Evolutionary conservation across 2,329 filamentous ascomycete species (phyloP).

Genomic region (Helicocarpus griseus): DNA sequence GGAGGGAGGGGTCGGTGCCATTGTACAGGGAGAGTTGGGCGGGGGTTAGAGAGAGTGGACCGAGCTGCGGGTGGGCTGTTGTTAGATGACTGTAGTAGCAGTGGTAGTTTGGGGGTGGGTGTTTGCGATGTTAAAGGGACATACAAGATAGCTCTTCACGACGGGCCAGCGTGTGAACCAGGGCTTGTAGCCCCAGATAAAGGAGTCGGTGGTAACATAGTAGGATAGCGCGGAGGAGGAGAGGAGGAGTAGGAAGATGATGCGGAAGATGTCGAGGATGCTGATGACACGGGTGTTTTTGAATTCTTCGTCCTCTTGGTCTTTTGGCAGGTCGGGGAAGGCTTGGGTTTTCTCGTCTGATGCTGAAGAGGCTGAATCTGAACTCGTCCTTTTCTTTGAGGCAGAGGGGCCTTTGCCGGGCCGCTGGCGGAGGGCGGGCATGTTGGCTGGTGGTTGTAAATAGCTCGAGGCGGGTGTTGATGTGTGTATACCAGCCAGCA

Average conservation of each 20-base stretch:
- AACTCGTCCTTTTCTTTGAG: not conserved
- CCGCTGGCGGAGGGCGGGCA: slow-evolving; percentile 1
- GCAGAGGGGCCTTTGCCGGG: not conserved
- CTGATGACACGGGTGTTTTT: slow-evolving; percentile 3
- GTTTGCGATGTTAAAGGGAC: slow-evolving; percentile 16
- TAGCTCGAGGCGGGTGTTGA: no score
- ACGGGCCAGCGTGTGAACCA: slow-evolving; percentile 50
- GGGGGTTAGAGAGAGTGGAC: slow-evolving; percentile 63
- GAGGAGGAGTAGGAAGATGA: slow-evolving; percentile 8
- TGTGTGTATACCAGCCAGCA: not conserved
- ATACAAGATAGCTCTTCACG: slow-evolving; percentile 54
- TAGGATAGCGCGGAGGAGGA: slow-evolving; percentile 54
- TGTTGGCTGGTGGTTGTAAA: not conserved
- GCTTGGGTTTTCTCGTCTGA: not conserved
- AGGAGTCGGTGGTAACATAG: slow-evolving; percentile 60
- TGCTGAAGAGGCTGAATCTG: not conserved
- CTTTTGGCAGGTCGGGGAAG: not conserved
- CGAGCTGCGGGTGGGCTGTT: no score
- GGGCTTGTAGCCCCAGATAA: slow-evolving; percentile 58
- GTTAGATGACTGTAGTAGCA: no score
- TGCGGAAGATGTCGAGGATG: slow-evolving; percentile 12
- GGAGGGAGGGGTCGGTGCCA: slow-evolving; percentile 62
- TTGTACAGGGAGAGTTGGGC: slow-evolving; percentile 65
- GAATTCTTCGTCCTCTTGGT: slow-evolving; percentile 5
- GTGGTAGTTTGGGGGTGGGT: not conserved